Evolutionary conservation across 2,329 filamentous ascomycete species (phyloP), one percentile per base, ranked within the genome.

Genomic region (Blastomyces parvus): DNA sequence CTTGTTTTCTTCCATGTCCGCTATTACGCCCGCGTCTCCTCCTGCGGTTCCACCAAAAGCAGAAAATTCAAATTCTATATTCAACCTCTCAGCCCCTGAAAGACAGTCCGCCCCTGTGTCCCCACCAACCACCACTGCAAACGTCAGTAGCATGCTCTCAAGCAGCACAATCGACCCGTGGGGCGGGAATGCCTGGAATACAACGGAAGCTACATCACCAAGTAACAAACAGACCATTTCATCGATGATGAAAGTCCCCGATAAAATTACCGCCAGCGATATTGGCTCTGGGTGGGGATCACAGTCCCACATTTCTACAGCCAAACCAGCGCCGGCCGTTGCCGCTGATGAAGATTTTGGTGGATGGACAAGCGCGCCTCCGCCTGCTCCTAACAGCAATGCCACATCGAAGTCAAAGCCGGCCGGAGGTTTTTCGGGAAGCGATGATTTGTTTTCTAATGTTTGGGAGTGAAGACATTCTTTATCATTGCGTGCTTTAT

Each of bases 271-370:
- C 4, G 74, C 81, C 9, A 84, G 82, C 62, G 86, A 88, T 67
- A 85, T 91, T 69, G 82, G 80, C 68, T 87, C 88, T 30, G 88
- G 88, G 6, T 88, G 90, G 75, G 83, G 80, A 61, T 70, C 73
- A 8, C 70, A 77, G 6, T 69, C 72, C 72, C 80, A 72, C n/a
- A 52, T 69, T 19, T 66, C 72, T 63, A 46, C 75, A 70, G 68
- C 69, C 72, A 48, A 74, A 80, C 50, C 71, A 73, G 61, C 73
- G 22, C 86, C 90, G 30, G 87, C 88, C 70, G 89, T 96, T 2
- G 83, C 89, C 44, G 88, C 90, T 0, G 93, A 97, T 70, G 93
- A 97, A 75, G 93, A 97, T 72, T 97, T 97, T 78, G 93, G 93
- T 25, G 92, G 93, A 14, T 97, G 93, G 93, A 86, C 90, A 58